Evolutionary conservation across 2,329 filamentous ascomycete species (phyloP), one percentile per base, ranked within the genome.

Genomic region (Fusarium bulbicola): DNA sequence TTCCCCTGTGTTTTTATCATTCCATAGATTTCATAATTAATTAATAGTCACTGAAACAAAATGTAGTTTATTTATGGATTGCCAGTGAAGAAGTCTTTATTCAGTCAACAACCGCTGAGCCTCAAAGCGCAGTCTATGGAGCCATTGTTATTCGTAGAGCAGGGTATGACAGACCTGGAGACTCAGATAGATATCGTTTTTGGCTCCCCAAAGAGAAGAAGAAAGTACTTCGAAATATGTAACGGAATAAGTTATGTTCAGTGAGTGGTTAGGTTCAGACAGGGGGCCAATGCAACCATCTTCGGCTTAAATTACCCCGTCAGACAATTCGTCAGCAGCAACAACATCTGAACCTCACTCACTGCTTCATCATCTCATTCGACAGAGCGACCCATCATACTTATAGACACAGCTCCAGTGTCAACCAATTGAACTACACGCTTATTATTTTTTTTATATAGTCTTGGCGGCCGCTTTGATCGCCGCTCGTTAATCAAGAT

Each of bases 1-100:
- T 59, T 63, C 39, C 39, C 62, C 40, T 32, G 15, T 67, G 57
- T 56, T 67, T 36, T 67, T 32, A 18, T 28, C n/a, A 11, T 39
- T 26, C 30, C 6, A 30, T 65, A 59, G 20, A 54, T 37, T 50
- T 54, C 21, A n/a, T 6, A 46, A 28, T 36, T 65, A 56, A 16
- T 36, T 39, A 50, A 46, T 66, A 30, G 26, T 21, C 11, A 26
- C 58, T 10, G 1, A 28, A 59, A 30, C 16, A 10, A 28, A 36
- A 24, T 13, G 20, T 12, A 37, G 14, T 9, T 36, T 20, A 28
- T 36, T 2, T 10, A 21, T 28, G 5, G 15, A n/a, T 37, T 37
- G 20, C 20, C 13, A 6, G 24, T 50, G 30, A 49, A 18, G 7
- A 47, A 28, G 11, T 10, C 32, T 58, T n/a, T 5, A 24, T 30